phyloP scores from a whole-genome alignment of 305 asterid genomes.

The Striga hermonthica region DNA sequence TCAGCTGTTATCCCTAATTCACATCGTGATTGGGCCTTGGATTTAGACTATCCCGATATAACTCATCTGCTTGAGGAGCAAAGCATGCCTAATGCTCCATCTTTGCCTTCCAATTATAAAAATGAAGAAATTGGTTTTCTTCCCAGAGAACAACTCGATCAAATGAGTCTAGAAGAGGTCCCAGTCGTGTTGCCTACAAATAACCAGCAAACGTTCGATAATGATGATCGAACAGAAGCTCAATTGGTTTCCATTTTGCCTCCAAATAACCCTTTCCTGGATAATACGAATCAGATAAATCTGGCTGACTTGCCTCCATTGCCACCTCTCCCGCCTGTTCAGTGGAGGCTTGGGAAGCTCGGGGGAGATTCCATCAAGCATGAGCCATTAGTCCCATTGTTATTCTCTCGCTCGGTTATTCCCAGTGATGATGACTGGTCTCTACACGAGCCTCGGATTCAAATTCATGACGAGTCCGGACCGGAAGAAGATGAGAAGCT shows the following conservation, averaged over 20 bases:
- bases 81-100: conserved; percentile 33
- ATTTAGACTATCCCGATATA: conserved; percentile 28
- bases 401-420: background rate
- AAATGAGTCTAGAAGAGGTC: conserved; percentile 37
- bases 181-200: conserved; percentile 31
- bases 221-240: conserved; percentile 37
- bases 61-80: conserved; percentile 35
- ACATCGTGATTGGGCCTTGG: conserved; percentile 26
- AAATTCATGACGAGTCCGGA: conserved; percentile 27
- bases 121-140: conserved; percentile 30
- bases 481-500: conserved; percentile 38
- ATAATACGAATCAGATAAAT: conserved; percentile 36
- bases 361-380: background rate
- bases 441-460: conserved; percentile 12
- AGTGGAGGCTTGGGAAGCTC: conserved; percentile 80
- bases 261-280: conserved; percentile 38
- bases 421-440: conserved; percentile 29
- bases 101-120: conserved; percentile 27
- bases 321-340: conserved; percentile 99
- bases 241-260: conserved; percentile 36
- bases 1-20: conserved; percentile 34
- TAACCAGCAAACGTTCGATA: conserved; percentile 35
- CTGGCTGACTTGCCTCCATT: conserved; percentile 72
- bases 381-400: conserved; percentile 2
- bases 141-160: conserved; percentile 29